Evolutionary conservation across 805 yeast genomes (phyloP), one percentile per base, ranked within the genome.

Genomic region (Ogataea kodamae): DNA sequence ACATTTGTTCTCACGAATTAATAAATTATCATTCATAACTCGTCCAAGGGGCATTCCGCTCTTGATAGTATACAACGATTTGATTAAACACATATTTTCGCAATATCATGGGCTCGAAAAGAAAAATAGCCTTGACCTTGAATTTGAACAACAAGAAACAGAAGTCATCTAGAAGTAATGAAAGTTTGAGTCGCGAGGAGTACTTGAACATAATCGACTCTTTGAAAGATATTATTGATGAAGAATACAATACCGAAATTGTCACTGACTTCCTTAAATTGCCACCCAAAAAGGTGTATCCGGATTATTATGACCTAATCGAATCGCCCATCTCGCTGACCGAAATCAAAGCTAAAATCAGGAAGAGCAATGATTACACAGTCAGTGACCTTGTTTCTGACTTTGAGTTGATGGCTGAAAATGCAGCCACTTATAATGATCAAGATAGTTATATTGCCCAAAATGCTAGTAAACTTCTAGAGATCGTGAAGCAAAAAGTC

Each of bases 381-480:
- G 54, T 61, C 18, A 64, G 61, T 24, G 72, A 69, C 44, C 65
- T 84, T 36, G 47, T 70, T 22, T 66, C 58, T 11, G 96, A 85
- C 51, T 69, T 88, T 44, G 69, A 74, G 46, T 60, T 75, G 40
- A 72, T 88, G 78, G 70, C 76, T 22, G 65, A 70, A 29, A 88
- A 88, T 52, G 95, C 96, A 18, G 62, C 64, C 38, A 64, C 75
- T 0, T 88, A 78, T 55, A 88, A 88, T 49, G 88, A 81, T 50
- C 71, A 73, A 18, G 70, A 69, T 12, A 67, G 78, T 39, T 68
- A 76, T 52, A 80, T 87, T 33, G 90, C 83, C 1, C 65, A 64
- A 26, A 84, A 82, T 54, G 80, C 94, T 2, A 54, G 59, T 10
- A 66, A 64, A 37, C 71, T 86, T 29, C 65, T 65, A 30, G 70